A percentile compares a stretch with the other conserved stretches of the same genome.
Evolutionary conservation across 2,329 filamentous ascomycete genomes (phyloP).

Genomic region (Corinectria fuckeliana): DNA sequence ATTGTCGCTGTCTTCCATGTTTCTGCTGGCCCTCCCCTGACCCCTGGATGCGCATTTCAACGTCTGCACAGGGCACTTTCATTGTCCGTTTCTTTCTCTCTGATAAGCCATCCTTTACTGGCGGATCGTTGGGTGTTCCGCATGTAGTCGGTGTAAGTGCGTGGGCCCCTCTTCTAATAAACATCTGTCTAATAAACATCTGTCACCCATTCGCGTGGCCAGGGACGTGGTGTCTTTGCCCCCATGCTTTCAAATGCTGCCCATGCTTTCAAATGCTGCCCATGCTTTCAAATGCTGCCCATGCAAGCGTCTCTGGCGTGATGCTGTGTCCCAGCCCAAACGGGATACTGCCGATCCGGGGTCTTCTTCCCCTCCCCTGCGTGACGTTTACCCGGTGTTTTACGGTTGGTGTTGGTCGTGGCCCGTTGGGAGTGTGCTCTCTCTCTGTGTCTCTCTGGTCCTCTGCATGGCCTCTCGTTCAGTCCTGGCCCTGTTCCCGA

Average conservation of each 20-base stretch:
- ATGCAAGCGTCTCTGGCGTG: not conserved
- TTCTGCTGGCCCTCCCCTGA: not conserved
- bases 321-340: slow-evolving; percentile 6
- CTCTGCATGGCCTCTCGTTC: no score
- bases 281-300: not conserved
- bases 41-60: not conserved
- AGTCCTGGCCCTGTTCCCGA: no score
- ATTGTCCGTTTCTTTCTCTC: not conserved
- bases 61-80: not conserved
- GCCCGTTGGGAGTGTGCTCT: not conserved
- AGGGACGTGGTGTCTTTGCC: not conserved
- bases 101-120: not conserved
- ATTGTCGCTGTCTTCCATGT: no score
- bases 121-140: not conserved
- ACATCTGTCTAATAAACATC: no score
- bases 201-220: not conserved
- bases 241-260: not conserved
- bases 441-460: no score
- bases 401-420: not conserved
- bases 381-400: slow-evolving; percentile 23
- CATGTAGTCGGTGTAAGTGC: not conserved
- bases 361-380: slow-evolving; percentile 14
- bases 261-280: not conserved
- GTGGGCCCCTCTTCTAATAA: not conserved
- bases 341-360: slow-evolving; percentile 30